These are phyloP conservation scores for Balansia obtecta DNA, from an alignment of 2,329 filamentous ascomycete species.

Conservation along the genomic window DNA sequence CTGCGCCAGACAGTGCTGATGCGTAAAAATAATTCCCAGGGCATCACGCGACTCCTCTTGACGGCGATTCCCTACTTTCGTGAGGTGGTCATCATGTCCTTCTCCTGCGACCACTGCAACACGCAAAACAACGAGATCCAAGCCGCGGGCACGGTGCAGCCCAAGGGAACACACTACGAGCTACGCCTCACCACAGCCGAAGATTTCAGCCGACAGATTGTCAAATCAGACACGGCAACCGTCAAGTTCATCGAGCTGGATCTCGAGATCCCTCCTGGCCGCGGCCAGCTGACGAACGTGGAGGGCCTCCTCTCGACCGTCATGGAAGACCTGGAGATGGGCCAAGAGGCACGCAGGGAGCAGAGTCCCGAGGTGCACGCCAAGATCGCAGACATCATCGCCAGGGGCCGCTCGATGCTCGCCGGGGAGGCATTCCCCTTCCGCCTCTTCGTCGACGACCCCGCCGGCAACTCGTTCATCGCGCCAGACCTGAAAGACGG, in stretches of 20 bases:
- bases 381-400: slow-evolving; percentile 67
- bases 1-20: no score
- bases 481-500: slow-evolving; percentile 70
- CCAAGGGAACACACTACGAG: slow-evolving; percentile 74
- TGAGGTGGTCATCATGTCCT: slow-evolving; percentile 96
- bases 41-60: slow-evolving; percentile 73
- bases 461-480: slow-evolving; percentile 93
- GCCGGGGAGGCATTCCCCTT: slow-evolving; percentile 73
- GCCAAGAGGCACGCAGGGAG: slow-evolving; percentile 71
- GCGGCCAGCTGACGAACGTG: slow-evolving; percentile 85
- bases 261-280: slow-evolving; percentile 81
- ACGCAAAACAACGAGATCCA: slow-evolving; percentile 91
- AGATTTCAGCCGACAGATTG: slow-evolving; percentile 76
- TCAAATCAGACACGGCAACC: slow-evolving; percentile 80
- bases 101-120: slow-evolving; percentile 79
- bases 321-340: slow-evolving; percentile 65
- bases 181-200: slow-evolving; percentile 59
- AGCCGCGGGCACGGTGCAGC: slow-evolving; percentile 81
- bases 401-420: slow-evolving; percentile 64
- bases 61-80: slow-evolving; percentile 94
- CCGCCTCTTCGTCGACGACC: slow-evolving; percentile 77
- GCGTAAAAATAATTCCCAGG: slow-evolving; percentile 41
- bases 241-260: slow-evolving; percentile 87
- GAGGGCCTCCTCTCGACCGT: slow-evolving; percentile 76
- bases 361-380: slow-evolving; percentile 65